Evolutionary conservation across 495 filamentous ascomycete species (phyloP).

Genomic region (Penicillium paradoxum): DNA sequence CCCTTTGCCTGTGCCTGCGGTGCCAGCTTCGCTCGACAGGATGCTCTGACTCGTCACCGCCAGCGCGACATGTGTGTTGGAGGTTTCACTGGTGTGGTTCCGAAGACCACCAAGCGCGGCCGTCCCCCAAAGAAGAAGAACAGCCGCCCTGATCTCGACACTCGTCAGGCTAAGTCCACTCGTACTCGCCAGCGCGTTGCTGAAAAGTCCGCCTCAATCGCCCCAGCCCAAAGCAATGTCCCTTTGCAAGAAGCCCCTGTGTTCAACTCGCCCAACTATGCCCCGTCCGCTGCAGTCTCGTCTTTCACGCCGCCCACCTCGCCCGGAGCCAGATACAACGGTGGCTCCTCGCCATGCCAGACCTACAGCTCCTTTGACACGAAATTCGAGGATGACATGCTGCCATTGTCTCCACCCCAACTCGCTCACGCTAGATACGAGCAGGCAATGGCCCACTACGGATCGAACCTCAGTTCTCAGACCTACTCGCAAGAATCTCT

Average conservation of each 20-base stretch:
- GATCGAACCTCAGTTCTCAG: conserved; percentile 18
- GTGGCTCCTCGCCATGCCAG: conserved; percentile 42
- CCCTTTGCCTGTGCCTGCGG: conserved; percentile 89
- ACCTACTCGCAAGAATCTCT: conserved; percentile 28
- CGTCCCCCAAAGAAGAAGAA: conserved; percentile 60
- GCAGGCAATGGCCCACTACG: conserved; percentile 23
- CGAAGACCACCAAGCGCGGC: conserved; percentile 63
- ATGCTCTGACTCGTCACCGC: conserved; percentile 88
- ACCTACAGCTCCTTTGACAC: conserved; percentile 43
- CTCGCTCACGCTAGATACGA: conserved; percentile 24
- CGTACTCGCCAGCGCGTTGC: conserved; percentile 45
- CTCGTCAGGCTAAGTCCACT: conserved; percentile 58
- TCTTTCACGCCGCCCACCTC: conserved; percentile 48
- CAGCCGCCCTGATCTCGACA: conserved; percentile 57
- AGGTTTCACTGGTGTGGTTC: conserved; percentile 76
- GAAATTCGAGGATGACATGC: conserved; percentile 40
- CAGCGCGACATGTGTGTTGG: conserved; percentile 94
- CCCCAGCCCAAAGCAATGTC: conserved; percentile 16
- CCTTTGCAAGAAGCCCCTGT: conserved; percentile 28
- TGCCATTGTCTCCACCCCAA: conserved; percentile 30
- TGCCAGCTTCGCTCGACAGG: conserved; percentile 85
- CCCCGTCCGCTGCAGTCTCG: conserved; percentile 37
- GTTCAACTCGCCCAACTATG: conserved; percentile 40
- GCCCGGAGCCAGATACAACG: conserved; percentile 37
- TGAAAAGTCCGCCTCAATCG: conserved; percentile 34